These are phyloP conservation scores for Adansonia grandidieri DNA, from an alignment of 441 rosid species.

Conservation along the genomic window DNA sequence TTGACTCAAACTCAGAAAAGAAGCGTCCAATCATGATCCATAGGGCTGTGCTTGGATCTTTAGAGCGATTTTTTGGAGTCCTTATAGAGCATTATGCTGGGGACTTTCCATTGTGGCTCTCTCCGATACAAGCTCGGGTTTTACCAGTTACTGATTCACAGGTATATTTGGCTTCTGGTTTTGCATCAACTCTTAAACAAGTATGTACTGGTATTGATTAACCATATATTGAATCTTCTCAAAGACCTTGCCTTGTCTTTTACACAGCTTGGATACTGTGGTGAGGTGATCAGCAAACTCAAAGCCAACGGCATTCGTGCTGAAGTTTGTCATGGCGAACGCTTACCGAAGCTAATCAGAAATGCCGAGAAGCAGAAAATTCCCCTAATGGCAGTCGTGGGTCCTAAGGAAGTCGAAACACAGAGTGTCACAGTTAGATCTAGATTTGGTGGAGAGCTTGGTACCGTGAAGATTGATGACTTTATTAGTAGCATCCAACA, in stretches of 20 bases:
- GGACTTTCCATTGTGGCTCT: constrained; percentile 91
- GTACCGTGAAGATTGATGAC: constrained; percentile 65
- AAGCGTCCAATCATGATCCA: constrained; percentile 95
- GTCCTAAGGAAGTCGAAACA: constrained; percentile 82
- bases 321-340: constrained; percentile 86
- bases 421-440: constrained; percentile 77
- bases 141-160: constrained; percentile 89
- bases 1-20: constrained; percentile 75
- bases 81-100: constrained; percentile 94
- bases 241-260: background rate
- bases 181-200: background rate
- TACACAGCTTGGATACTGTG: constrained; percentile 70
- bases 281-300: constrained; percentile 56
- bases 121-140: constrained; percentile 84
- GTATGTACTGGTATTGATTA: background rate
- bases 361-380: constrained; percentile 89
- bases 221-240: background rate
- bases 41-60: constrained; percentile 91
- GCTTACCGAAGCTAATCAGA: constrained; percentile 89
- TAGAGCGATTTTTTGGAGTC: constrained; percentile 91
- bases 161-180: constrained; percentile 40
- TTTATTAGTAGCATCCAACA: constrained; percentile 60
- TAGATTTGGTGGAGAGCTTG: constrained; percentile 79
- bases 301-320: constrained; percentile 64
- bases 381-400: constrained; percentile 90